Percentiles rank a stretch among this genome's conserved stretches.
Conservation (phyloP, 202 grass and related monocot species). For the Panicum hallii region DNA sequence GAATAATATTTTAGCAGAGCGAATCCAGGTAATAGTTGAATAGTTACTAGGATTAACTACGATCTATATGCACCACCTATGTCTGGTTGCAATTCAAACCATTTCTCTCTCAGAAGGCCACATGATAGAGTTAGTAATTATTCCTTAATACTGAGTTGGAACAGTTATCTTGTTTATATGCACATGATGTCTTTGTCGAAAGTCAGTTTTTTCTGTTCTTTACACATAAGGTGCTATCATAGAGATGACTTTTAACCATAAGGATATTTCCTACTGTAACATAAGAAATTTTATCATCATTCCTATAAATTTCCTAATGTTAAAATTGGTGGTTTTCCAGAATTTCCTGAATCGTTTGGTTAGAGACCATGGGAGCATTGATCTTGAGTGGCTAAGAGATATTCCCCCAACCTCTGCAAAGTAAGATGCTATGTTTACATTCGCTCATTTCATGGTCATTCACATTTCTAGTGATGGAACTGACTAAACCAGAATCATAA, state of each 20-base stretch:
- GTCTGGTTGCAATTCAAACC: slow-evolving; percentile 13
- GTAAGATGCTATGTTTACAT: slow-evolving; percentile 57
- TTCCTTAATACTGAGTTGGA: slow-evolving; percentile 20
- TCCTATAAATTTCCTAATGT: slow-evolving; percentile 36
- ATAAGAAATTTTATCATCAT: slow-evolving; percentile 5
- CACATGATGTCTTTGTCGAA: slow-evolving; percentile 10
- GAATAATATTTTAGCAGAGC: slow-evolving; percentile 71
- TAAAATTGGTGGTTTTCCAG: slow-evolving; percentile 57
- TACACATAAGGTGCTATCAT: background rate
- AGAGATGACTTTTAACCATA: slow-evolving; percentile 18
- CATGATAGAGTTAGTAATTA: slow-evolving; percentile 1
- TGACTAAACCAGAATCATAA: slow-evolving; percentile 27
- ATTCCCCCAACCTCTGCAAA: slow-evolving; percentile 71
- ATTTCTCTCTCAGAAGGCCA: background rate
- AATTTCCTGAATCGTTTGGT: slow-evolving; percentile 85
- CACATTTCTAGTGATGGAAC: slow-evolving; percentile 36
- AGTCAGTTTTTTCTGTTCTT: background rate
- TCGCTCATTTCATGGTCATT: slow-evolving; percentile 17
- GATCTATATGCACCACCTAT: slow-evolving; percentile 27
- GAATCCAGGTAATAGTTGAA: slow-evolving; percentile 72
- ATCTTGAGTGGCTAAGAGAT: slow-evolving; percentile 96
- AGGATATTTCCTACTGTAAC: slow-evolving; percentile 11
- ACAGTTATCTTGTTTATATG: slow-evolving; percentile 4
- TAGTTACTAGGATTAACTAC: slow-evolving; percentile 5
- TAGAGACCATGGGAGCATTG: slow-evolving; percentile 87